These are phyloP conservation scores for Staphylotrichum tortipilum DNA, from an alignment of 495 filamentous ascomycete genomes.

Conservation along the genomic window DNA sequence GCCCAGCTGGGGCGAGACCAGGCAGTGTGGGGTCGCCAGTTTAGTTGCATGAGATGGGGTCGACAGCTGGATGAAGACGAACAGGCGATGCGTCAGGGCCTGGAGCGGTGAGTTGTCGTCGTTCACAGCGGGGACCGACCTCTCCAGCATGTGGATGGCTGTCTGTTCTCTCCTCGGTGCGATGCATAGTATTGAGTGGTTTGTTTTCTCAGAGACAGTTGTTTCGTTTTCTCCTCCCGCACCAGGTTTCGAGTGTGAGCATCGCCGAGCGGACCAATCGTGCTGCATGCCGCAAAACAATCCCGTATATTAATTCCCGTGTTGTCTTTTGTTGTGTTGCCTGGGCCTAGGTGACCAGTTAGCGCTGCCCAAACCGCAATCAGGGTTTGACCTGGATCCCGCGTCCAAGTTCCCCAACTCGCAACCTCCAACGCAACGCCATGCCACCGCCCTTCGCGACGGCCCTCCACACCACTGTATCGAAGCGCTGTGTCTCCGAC, in stretches of 20 bases:
- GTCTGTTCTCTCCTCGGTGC: neutral
- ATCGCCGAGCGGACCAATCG: no score
- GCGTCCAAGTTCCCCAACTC: neutral
- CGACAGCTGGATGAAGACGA: no score
- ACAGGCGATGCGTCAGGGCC: no score
- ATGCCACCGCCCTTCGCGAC: conserved; percentile 6
- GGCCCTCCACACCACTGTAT: neutral
- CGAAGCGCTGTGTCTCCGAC: conserved; percentile 1
- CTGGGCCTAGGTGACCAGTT: conserved; percentile 22
- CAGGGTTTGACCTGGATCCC: conserved; percentile 19
- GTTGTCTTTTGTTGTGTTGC: no score
- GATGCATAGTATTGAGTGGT: no score
- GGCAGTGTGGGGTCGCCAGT: conserved; percentile 1
- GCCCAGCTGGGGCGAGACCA: neutral
- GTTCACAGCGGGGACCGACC: no score
- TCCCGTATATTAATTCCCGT: no score
- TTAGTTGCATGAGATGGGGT: conserved; percentile 3
- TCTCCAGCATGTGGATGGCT: no score
- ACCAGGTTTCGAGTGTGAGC: neutral
- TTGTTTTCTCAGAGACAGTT: neutral
- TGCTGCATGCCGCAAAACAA: no score
- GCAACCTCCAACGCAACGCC: neutral
- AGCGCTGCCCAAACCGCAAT: conserved; percentile 22
- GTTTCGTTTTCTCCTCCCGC: neutral
- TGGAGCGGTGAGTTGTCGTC: no score